Base-by-base conservation (phyloP, 768 basidiomycete genomes). In the Porpolomopsis calyptriformis region DNA sequence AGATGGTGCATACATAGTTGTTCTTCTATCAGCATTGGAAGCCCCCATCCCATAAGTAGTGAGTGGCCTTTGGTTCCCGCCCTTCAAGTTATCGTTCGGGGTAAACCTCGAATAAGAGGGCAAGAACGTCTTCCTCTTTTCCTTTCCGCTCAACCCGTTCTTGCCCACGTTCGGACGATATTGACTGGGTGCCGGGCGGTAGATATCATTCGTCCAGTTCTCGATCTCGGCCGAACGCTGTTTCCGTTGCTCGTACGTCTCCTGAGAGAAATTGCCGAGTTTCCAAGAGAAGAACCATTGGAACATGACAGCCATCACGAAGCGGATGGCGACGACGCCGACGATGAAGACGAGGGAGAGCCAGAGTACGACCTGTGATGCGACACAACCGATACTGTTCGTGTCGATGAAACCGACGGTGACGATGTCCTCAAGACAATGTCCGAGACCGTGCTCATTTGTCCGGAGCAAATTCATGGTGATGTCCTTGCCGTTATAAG, bases 251-350 rank as follows among this genome's bases (percentile, higher is more conserved):
- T 88, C 82, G 60, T 92, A 90, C 12, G 90, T 89, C 66, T 99
- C 96, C 31, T 78, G 75, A 51, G 85, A 84, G 73, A 94, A 98
- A 52, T 87, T 85, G 40, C 96, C 96, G 34, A 99, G 72, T 57
- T 80, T 80, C 82, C 87, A 91, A n/a, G 86, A 90, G 62, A 88
- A 85, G 76, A 97, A 98, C 96, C 96, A 99, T 20, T 86, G 76
- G 65, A 98, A 99, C 61, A 94, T 72, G 58, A 96, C 87, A 39
- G 96, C 96, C 91, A 98, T 94, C 54, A 76, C 70, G 67, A 98
- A 99, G 27, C 91, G 87, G 61, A 96, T 91, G 45, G 78, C 74
- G 52, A 98, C 94, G 50, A 98, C 94, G 49, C 94, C 94, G 52
- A 94, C 83, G 61, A 99, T 98, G 76, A 98, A 96, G 53, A 91